Base-by-base conservation (phyloP, 805 yeast species). In the Candida peoriensis region DNA sequence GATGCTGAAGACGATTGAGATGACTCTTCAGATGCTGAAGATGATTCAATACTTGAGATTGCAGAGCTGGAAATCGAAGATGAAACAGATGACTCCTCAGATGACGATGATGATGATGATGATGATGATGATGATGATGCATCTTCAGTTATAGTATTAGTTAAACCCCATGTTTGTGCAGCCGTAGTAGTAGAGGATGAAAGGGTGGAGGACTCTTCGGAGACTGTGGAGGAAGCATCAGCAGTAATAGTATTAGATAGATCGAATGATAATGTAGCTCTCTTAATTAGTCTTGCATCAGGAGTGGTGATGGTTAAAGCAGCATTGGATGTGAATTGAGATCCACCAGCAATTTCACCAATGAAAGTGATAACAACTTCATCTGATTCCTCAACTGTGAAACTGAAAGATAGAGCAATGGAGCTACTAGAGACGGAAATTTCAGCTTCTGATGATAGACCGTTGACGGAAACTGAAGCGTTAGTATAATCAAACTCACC, bases 401-500 rank as follows among this genome's bases (percentile, higher is more conserved):
- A 8, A 5, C 19, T 8, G 9, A 32, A 13, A 17, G 19, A 15
- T 14, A 26, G 16, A 8, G 16, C 18, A 6, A 26, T 12, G 16
- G 35, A 14, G 10, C 22, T 27, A 17, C 15, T 11, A 8, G 25
- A 15, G 18, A 25, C 26, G n/a, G 20, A 12, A 22, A 21, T n/a
- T 6, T 24, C 17, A 20, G 22, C 30, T 6, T 19, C 20, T 11
- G 28, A 17, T 16, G 32, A 24, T 19, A 23, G 28, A 33, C 43
- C 52, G 28, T 36, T 39, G 21, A 41, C 40, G 12, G 28, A 27
- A 10, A 32, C 35, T 21, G 20, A 28, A 23, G 40, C 40, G 12
- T 30, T 33, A 8, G 34, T 30, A 37, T 35, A 45, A 12, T 13
- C 32, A 33, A 44, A 44, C 6, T 24, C 21, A 33, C 42, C 44